A percentile compares a stretch with the other conserved stretches of the same genome.
Evolutionary conservation across 352 stramenopile genomes (phyloP).

Genomic region (Peronospora farinosa): DNA sequence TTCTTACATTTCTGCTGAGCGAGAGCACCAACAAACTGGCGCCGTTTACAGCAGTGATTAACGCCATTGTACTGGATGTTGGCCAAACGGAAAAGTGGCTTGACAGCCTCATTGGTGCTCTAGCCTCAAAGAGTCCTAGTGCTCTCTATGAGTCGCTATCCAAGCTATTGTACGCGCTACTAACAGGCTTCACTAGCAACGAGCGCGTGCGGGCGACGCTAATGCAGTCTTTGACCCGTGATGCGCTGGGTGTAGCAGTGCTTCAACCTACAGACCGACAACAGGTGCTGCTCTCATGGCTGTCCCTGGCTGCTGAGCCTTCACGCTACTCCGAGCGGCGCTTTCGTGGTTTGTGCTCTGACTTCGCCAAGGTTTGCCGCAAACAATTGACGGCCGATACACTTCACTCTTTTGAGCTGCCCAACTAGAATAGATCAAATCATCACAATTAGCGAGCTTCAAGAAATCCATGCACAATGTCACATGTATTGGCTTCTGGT

Average conservation of each 20-base stretch:
- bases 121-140: slow-evolving; percentile 50
- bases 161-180: slow-evolving; percentile 47
- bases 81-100: slow-evolving; percentile 46
- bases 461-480: slow-evolving; percentile 3
- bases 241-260: slow-evolving; percentile 35
- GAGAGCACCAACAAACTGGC: slow-evolving; percentile 45
- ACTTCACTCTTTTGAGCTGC: slow-evolving; percentile 47
- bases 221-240: slow-evolving; percentile 29
- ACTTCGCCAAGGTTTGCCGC: slow-evolving; percentile 73
- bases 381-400: slow-evolving; percentile 55
- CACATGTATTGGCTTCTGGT: slow-evolving; percentile 8
- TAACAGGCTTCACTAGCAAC: slow-evolving; percentile 37
- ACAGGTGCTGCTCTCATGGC: slow-evolving; percentile 51
- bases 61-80: slow-evolving; percentile 36
- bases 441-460: background rate
- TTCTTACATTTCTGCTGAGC: slow-evolving; percentile 54
- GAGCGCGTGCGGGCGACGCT: slow-evolving; percentile 30
- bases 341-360: slow-evolving; percentile 51
- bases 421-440: slow-evolving; percentile 15
- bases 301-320: slow-evolving; percentile 43
- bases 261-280: slow-evolving; percentile 40
- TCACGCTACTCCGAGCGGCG: slow-evolving; percentile 48
- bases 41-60: slow-evolving; percentile 39
- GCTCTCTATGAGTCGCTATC: slow-evolving; percentile 50
- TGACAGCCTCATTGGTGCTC: slow-evolving; percentile 37